Evolutionary conservation across 1,284 basidiomycete genomes (phyloP).

Genomic region (Polyporus tsugae): DNA sequence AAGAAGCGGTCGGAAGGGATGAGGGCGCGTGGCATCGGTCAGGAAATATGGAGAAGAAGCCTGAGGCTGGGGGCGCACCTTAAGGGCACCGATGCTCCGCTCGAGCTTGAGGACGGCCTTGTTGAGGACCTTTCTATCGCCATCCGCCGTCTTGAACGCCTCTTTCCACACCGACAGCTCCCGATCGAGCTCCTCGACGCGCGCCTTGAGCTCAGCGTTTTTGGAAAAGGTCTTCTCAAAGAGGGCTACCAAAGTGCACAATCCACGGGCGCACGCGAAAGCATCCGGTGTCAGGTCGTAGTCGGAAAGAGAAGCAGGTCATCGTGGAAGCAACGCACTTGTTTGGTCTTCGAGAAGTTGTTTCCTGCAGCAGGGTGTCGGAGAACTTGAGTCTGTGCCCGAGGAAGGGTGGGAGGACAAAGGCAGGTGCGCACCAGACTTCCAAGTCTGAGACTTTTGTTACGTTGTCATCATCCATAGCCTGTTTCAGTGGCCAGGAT

Average conservation of each 20-base stretch:
- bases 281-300: constrained; percentile 12
- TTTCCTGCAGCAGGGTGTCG: constrained; percentile 35
- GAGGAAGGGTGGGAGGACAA: constrained; percentile 11
- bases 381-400: constrained; percentile 12
- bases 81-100: constrained; percentile 46
- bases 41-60: not conserved
- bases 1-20: not conserved
- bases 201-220: constrained; percentile 42
- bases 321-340: constrained; percentile 28
- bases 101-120: constrained; percentile 43
- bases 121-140: constrained; percentile 41
- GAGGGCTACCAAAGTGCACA: constrained; percentile 35
- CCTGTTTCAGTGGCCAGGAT: constrained; percentile 8
- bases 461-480: constrained; percentile 38
- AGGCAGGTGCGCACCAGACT: constrained; percentile 30
- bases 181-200: constrained; percentile 47
- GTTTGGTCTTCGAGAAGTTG: constrained; percentile 44
- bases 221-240: constrained; percentile 43
- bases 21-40: not conserved
- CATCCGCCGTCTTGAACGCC: constrained; percentile 45
- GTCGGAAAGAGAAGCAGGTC: not conserved
- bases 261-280: not conserved
- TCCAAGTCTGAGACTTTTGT: constrained; percentile 31
- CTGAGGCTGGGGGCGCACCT: constrained; percentile 31
- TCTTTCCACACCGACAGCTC: constrained; percentile 50